Evolutionary conservation across 495 filamentous ascomycete genomes (phyloP), one percentile per base, ranked within the genome.

Genomic region (Penicillium coffeae): DNA sequence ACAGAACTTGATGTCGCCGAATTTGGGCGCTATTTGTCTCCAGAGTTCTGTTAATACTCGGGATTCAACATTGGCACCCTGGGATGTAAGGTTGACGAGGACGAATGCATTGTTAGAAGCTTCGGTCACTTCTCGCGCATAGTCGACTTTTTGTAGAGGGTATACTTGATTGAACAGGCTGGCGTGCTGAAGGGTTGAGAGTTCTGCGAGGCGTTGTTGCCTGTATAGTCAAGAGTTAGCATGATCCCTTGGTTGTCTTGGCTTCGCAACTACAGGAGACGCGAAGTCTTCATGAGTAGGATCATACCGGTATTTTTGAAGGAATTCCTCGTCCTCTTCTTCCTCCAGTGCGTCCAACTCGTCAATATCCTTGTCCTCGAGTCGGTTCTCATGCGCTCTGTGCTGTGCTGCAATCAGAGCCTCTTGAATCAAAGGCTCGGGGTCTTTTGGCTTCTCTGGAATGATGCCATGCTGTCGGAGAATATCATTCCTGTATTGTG

Each of bases 401-500:
- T 79, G 75, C 42, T 87, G 80, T 6, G 86, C 93, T 69, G 92
- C 86, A 34, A 82, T 63, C 36, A 97, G 77, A n/a, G 93, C 93
- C 76, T 96, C 94, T 70, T 97, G 87, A 58, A 99, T 95, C 53
- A 93, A 78, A 12, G 90, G 89, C 15, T 93, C 95, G 1, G 92
- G 91, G 35, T 90, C 94, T 13, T 92, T 88, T 1, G 92, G 90
- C 66, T 95, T 96, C 62, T 96, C 91, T 10, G 93, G 93, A 47
- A 99, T 97, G 43, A 99, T 74, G 34, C 88, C 88, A 71, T 97
- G 90, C 65, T 95, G 90, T 46, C 93, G 89, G 41, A 99, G 88
- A 60, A 99, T 99, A 52, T 99, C 93, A 61, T 99, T 99, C 92
- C 91, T 96, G 63, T 43, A 48, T 36, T 4, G 38, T 34, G 14